These are phyloP conservation scores for Lepiota brunneoincarnata DNA, from an alignment of 768 basidiomycete genomes.

Conservation along the genomic window DNA sequence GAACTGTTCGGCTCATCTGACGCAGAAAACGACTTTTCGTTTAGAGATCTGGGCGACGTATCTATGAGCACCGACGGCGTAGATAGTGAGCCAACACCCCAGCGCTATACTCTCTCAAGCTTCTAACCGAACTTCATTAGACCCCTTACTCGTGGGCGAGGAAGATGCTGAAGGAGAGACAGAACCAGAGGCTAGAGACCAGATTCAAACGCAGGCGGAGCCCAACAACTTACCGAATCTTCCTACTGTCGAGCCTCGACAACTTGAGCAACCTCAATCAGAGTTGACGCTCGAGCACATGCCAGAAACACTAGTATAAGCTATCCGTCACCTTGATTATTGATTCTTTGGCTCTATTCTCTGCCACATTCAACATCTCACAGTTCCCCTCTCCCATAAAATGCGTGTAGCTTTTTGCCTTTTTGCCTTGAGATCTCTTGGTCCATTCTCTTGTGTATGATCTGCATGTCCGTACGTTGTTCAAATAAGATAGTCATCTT, in stretches of 20 bases:
- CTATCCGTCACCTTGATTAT: too few species aligned
- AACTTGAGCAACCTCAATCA: not conserved
- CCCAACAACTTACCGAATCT: not conserved
- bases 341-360: too few species aligned
- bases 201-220: not conserved
- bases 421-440: too few species aligned
- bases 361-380: too few species aligned
- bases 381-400: too few species aligned
- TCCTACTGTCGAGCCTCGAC: not conserved
- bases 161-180: conserved; percentile 11
- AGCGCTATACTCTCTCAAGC: not conserved
- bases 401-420: too few species aligned
- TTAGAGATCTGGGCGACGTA: not conserved
- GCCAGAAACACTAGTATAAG: not conserved
- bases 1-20: not conserved
- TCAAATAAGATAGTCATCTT: too few species aligned
- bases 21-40: conserved; percentile 11
- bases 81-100: not conserved
- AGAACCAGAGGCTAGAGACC: not conserved
- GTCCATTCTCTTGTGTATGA: too few species aligned
- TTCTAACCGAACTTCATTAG: not conserved
- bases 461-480: too few species aligned
- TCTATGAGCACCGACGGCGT: conserved; percentile 6
- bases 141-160: not conserved
- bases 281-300: not conserved